These are phyloP conservation scores for Kodamaea lidongshanica DNA, from an alignment of 805 yeast species.

Conservation along the genomic window DNA sequence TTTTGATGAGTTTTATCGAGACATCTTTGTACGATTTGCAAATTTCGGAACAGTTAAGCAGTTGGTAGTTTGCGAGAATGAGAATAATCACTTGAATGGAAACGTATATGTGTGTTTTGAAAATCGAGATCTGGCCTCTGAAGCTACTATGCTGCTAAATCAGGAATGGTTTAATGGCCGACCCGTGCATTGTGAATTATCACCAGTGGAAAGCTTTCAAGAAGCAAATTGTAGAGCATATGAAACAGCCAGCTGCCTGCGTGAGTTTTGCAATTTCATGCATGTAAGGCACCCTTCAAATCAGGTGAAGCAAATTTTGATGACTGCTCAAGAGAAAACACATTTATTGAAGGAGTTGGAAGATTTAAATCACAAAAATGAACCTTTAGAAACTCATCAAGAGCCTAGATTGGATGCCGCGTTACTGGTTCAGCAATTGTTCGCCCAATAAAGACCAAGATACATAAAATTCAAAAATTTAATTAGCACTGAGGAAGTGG, in stretches of 20 bases:
- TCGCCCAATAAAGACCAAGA: too few species aligned
- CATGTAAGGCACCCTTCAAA: slow-evolving; percentile 59
- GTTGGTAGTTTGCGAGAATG: slow-evolving; percentile 75
- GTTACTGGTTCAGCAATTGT: too few species aligned
- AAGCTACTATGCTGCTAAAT: slow-evolving; percentile 58
- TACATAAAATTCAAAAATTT: too few species aligned
- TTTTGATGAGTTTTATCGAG: slow-evolving; percentile 63
- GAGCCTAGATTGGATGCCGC: slow-evolving; percentile 1
- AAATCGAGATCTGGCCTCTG: slow-evolving; percentile 49
- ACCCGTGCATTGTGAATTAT: slow-evolving; percentile 74
- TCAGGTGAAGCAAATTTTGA: slow-evolving; percentile 37
- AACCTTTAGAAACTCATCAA: not conserved
- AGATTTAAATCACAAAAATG: slow-evolving; percentile 7
- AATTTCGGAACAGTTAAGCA: slow-evolving; percentile 48
- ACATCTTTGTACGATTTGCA: slow-evolving; percentile 59
- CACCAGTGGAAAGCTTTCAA: slow-evolving; percentile 64
- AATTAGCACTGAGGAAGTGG: too few species aligned
- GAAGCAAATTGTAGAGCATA: slow-evolving; percentile 76
- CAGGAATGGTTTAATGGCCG: slow-evolving; percentile 74
- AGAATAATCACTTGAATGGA: slow-evolving; percentile 76
- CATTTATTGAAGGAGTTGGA: slow-evolving; percentile 14
- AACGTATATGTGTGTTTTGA: slow-evolving; percentile 71
- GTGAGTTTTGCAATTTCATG: slow-evolving; percentile 83
- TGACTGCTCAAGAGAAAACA: slow-evolving; percentile 32
- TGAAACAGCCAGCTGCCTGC: slow-evolving; percentile 55